Evolutionary conservation across 345 rosid species (phyloP).

Genomic region (Eucalyptus viminalis): DNA sequence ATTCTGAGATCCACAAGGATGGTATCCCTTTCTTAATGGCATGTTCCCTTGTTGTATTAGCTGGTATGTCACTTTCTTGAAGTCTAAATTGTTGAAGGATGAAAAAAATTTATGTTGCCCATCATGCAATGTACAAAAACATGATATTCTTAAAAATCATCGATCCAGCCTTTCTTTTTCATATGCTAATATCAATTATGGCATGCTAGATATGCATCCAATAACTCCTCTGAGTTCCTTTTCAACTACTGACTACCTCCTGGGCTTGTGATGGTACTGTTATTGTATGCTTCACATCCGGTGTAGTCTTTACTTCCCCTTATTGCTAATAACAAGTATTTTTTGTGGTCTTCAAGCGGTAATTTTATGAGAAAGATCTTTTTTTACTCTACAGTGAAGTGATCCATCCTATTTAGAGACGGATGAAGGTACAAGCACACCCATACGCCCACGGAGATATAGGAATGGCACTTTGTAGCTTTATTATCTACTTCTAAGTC

Average conservation of each 20-base stretch:
- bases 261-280: slow-evolving; percentile 69
- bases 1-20: slow-evolving; percentile 3
- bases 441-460: neutral
- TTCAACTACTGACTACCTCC: slow-evolving; percentile 2
- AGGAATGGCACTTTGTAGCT: neutral
- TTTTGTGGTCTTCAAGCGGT: neutral
- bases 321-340: neutral
- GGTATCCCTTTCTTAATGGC: slow-evolving; percentile 48
- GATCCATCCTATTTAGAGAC: neutral
- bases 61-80: slow-evolving; percentile 5
- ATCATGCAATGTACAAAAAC: neutral
- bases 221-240: neutral
- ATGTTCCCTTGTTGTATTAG: slow-evolving; percentile 5
- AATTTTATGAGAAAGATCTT: neutral
- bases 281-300: slow-evolving; percentile 73
- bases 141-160: neutral
- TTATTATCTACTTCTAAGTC: neutral
- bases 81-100: neutral
- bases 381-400: neutral
- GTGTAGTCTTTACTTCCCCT: slow-evolving; percentile 3
- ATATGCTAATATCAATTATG: slow-evolving; percentile 20
- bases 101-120: neutral
- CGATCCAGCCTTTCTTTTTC: neutral
- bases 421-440: neutral
- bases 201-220: slow-evolving; percentile 1